A percentile compares a stretch with the other conserved stretches of the same genome.
phyloP scores from a whole-genome alignment of 768 basidiomycete species.

The Rickenella mellea region DNA sequence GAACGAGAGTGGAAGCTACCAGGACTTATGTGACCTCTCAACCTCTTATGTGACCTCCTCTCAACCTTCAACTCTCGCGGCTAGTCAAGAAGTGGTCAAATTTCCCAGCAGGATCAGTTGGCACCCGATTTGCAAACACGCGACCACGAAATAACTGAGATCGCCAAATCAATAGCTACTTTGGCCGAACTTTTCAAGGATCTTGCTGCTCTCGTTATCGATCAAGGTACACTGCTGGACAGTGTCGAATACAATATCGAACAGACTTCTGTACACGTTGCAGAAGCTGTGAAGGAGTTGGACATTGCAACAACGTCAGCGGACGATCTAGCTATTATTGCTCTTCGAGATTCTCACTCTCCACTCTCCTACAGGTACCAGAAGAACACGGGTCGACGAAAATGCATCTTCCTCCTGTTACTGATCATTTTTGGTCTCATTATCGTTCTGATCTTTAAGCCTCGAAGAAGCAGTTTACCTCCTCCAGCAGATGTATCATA shows the following conservation, averaged over 20 bases:
- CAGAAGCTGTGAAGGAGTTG: conserved; percentile 80
- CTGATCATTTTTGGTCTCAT: conserved; percentile 85
- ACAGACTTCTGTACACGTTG: conserved; percentile 72
- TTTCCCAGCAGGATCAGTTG: conserved; percentile 21
- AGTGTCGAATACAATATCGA: conserved; percentile 98
- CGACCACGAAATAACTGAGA: conserved; percentile 72
- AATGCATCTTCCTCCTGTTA: conserved; percentile 86
- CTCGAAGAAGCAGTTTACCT: conserved; percentile 42
- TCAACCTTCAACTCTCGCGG: conserved; percentile 27
- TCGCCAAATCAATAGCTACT: conserved; percentile 84
- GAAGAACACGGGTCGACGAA: conserved; percentile 84
- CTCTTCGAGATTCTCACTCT: background rate
- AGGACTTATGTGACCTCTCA: no score
- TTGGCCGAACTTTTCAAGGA: conserved; percentile 97
- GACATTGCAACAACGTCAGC: conserved; percentile 71
- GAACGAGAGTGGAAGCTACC: no score
- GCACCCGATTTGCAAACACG: conserved; percentile 34
- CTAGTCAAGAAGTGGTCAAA: conserved; percentile 19
- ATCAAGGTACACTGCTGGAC: conserved; percentile 95
- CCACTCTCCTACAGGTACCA: conserved; percentile 58
- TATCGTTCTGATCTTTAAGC: conserved; percentile 88
- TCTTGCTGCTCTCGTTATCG: conserved; percentile 85
- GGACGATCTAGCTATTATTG: background rate
- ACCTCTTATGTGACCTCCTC: no score
- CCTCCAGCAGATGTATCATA: no score